Conservation (phyloP, 1,284 basidiomycete genomes). For the Sporisorium sorghi region DNA sequence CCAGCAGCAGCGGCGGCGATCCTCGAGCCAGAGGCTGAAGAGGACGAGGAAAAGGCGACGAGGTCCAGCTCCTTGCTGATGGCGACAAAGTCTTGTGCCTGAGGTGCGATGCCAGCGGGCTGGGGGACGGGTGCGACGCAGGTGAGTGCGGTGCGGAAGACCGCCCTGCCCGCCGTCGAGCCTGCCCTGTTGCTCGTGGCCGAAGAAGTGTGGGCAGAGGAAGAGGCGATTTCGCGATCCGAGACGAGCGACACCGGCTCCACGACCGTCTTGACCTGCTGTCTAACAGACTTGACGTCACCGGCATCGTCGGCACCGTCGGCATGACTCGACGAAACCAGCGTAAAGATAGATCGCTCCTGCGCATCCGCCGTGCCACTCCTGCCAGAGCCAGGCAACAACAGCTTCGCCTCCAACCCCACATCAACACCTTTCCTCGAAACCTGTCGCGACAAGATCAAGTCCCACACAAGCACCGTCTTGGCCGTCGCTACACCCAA, state of each 20-base stretch:
- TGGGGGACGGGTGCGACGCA: slow-evolving; percentile 31
- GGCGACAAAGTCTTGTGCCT: slow-evolving; percentile 42
- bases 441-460: slow-evolving; percentile 56
- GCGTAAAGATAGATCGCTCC: slow-evolving; percentile 21
- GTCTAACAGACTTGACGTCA: slow-evolving; percentile 3
- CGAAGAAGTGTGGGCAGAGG: slow-evolving; percentile 6
- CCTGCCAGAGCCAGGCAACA: slow-evolving; percentile 14
- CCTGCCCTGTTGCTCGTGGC: slow-evolving; percentile 5
- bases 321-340: slow-evolving; percentile 17
- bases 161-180: slow-evolving; percentile 4
- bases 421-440: slow-evolving; percentile 26
- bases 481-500: slow-evolving; percentile 39
- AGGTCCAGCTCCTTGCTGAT: slow-evolving; percentile 53
- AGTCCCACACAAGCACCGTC: slow-evolving; percentile 59
- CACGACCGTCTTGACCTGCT: slow-evolving; percentile 28
- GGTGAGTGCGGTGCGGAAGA: slow-evolving; percentile 25
- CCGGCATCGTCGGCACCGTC: background rate
- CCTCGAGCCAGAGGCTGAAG: slow-evolving; percentile 44
- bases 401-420: slow-evolving; percentile 18
- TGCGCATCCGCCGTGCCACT: slow-evolving; percentile 3
- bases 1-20: slow-evolving; percentile 12
- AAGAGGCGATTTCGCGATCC: slow-evolving; percentile 31
- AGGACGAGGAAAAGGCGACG: slow-evolving; percentile 40
- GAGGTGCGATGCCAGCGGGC: slow-evolving; percentile 14
- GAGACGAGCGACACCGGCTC: slow-evolving; percentile 40